Percentiles rank a stretch among this genome's conserved stretches.
Evolutionary conservation across 495 filamentous ascomycete genomes (phyloP).

Genomic region (Penicillium egyptiacum): DNA sequence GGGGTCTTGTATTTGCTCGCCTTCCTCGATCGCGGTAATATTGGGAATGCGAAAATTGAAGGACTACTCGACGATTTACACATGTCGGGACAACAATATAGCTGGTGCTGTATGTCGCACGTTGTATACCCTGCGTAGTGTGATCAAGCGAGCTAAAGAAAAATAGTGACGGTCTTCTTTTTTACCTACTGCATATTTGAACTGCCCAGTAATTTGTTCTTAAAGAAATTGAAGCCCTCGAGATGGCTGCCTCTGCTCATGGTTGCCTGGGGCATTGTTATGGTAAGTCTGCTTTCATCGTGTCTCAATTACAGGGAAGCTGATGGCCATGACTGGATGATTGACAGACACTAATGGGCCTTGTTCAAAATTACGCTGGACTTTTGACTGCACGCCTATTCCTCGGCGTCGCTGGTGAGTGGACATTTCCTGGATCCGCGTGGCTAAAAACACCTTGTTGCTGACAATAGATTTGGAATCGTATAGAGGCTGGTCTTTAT

Average conservation of each 20-base stretch:
- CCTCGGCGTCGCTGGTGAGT: conserved; percentile 61
- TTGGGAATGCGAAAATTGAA: conserved; percentile 77
- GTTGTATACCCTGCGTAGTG: too few species aligned
- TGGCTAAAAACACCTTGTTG: neutral
- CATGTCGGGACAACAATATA: conserved; percentile 64
- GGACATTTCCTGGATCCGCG: neutral
- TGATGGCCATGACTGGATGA: neutral
- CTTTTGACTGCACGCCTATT: conserved; percentile 63
- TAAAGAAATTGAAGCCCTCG: conserved; percentile 61
- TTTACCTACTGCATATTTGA: conserved; percentile 67
- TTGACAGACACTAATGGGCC: conserved; percentile 66
- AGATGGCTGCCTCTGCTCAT: conserved; percentile 66
- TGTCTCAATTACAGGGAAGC: neutral
- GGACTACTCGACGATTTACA: conserved; percentile 63
- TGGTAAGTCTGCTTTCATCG: conserved; percentile 15
- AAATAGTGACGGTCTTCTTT: conserved; percentile 55
- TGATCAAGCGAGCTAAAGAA: too few species aligned
- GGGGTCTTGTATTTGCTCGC: conserved; percentile 48
- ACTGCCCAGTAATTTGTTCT: conserved; percentile 67
- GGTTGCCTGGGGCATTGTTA: conserved; percentile 58
- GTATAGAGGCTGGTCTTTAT: conserved; percentile 54
- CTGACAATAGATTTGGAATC: neutral
- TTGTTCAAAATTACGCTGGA: conserved; percentile 60
- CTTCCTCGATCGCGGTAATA: conserved; percentile 61
- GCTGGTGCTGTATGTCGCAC: conserved; percentile 46